Percentiles rank a stretch among this genome's conserved stretches.
phyloP scores from a whole-genome alignment of 2,329 filamentous ascomycete species.

The Aspergillus versicolor region DNA sequence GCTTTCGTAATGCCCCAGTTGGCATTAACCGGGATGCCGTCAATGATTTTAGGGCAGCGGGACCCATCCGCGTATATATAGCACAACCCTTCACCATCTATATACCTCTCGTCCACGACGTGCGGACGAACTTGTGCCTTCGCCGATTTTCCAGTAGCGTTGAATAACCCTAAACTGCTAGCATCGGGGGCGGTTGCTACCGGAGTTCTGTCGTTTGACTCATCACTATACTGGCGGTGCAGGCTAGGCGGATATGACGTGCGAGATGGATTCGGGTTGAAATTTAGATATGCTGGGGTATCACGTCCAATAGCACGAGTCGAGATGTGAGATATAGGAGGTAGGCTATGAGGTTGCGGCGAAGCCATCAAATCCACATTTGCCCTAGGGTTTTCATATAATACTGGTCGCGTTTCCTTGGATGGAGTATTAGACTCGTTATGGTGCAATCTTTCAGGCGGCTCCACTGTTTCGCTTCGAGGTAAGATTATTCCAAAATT shows the following conservation, averaged over 20 bases:
- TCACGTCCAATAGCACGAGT: slow-evolving; percentile 23
- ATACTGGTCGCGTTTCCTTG: slow-evolving; percentile 12
- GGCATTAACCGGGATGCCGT: slow-evolving; percentile 83
- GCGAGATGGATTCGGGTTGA: slow-evolving; percentile 21
- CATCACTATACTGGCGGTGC: slow-evolving; percentile 16
- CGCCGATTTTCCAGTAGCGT: slow-evolving; percentile 10
- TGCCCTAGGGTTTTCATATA: slow-evolving; percentile 19
- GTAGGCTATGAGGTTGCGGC: slow-evolving; percentile 24
- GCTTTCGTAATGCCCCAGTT: slow-evolving; percentile 94
- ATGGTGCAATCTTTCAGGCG: slow-evolving; percentile 20
- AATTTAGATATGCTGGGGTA: slow-evolving; percentile 18
- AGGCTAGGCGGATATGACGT: slow-evolving; percentile 20
- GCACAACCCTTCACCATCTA: slow-evolving; percentile 76
- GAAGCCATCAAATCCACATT: slow-evolving; percentile 22
- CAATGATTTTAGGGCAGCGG: slow-evolving; percentile 78
- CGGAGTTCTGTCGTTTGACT: slow-evolving; percentile 16
- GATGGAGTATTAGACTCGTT: slow-evolving; percentile 19
- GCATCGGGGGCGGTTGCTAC: slow-evolving; percentile 9
- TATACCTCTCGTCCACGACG: slow-evolving; percentile 42
- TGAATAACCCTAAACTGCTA: neutral
- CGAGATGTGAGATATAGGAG: slow-evolving; percentile 32
- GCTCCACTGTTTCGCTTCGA: slow-evolving; percentile 19
- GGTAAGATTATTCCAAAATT: slow-evolving; percentile 20
- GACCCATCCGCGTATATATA: slow-evolving; percentile 85
- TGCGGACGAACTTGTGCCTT: slow-evolving; percentile 27